These are phyloP conservation scores for Euryodendron excelsum DNA, from an alignment of 148 eudicot genomes.

Conservation along the genomic window DNA sequence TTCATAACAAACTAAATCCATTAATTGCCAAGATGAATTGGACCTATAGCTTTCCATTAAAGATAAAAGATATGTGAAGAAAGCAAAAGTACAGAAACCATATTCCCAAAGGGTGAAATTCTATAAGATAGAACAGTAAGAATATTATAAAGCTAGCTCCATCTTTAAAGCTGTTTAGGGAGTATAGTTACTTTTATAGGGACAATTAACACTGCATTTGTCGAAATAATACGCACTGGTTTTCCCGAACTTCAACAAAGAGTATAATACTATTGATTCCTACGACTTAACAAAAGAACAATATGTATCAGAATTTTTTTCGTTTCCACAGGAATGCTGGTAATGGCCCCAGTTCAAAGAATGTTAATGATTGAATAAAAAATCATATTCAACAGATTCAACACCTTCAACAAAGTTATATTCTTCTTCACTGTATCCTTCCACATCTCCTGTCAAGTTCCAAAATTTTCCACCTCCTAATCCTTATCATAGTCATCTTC, in stretches of 20 bases:
- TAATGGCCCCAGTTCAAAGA: neutral
- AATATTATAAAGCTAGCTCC: neutral
- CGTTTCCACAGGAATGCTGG: neutral
- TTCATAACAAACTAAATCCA: neutral
- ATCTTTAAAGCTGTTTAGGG: neutral
- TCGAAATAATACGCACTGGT: neutral
- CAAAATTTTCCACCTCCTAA: too few species aligned
- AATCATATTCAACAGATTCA: neutral
- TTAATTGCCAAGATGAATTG: neutral
- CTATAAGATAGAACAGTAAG: neutral
- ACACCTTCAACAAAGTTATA: neutral
- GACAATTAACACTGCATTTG: neutral
- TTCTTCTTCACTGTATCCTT: neutral
- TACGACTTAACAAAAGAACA: neutral
- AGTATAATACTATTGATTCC: neutral
- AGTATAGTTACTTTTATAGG: neutral
- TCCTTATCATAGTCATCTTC: too few species aligned
- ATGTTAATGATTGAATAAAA: neutral
- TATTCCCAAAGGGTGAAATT: neutral
- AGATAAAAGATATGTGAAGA: neutral
- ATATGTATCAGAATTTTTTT: too few species aligned
- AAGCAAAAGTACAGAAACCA: neutral
- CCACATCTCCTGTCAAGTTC: too few species aligned
- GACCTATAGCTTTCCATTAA: neutral
- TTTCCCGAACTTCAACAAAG: neutral